A percentile compares a stretch with the other conserved stretches of the same genome.
Conservation (phyloP, 169 alveolate species). For the Eimeria sp. region DNA sequence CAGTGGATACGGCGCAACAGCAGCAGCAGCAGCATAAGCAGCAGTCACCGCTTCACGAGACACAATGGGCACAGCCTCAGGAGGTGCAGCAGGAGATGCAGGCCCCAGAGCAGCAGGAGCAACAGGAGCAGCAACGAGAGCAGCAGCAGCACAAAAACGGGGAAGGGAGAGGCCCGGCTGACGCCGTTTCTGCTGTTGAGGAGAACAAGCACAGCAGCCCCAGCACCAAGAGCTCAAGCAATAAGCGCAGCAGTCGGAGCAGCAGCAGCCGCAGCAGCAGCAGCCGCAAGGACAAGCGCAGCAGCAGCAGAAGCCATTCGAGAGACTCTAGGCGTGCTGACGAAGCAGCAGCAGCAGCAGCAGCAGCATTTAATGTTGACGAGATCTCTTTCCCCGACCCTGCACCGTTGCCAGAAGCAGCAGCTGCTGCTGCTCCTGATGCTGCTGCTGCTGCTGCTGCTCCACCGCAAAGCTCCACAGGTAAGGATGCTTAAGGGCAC, state of each 20-base stretch:
- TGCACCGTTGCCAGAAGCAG: background rate
- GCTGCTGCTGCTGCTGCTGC: slow-evolving; percentile 18
- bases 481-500: background rate
- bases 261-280: slow-evolving; percentile 49
- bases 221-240: slow-evolving; percentile 14
- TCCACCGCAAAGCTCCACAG: background rate
- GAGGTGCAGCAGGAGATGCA: no score
- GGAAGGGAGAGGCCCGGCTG: background rate
- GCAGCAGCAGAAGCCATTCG: background rate
- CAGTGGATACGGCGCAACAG: background rate
- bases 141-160: background rate
- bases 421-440: slow-evolving; percentile 28
- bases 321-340: background rate
- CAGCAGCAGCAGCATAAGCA: slow-evolving; percentile 35
- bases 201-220: background rate
- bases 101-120: background rate
- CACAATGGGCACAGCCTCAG: no score
- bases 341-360: background rate
- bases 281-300: background rate
- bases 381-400: background rate
- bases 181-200: background rate
- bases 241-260: slow-evolving; percentile 47
- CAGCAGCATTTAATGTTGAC: background rate
- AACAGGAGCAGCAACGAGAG: background rate
- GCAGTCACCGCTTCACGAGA: slow-evolving; percentile 9